Base-by-base conservation (phyloP, 1,284 basidiomycete species). In the Peniophora sp. region DNA sequence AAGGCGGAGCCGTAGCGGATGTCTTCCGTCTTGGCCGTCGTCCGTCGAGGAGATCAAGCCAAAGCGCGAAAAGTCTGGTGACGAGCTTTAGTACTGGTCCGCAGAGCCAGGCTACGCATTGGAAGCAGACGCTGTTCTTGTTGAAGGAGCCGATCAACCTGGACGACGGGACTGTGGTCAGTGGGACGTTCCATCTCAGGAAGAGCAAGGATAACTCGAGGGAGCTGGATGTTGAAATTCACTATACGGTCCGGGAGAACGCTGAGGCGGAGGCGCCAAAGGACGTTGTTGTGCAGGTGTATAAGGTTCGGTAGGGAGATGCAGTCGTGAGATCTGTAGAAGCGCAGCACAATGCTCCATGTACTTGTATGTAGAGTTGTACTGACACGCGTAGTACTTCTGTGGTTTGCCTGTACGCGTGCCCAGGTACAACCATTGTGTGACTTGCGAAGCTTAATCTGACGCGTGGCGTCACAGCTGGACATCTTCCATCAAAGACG, bases 61-160 rank as follows among this genome's bases (percentile, higher is more conserved):
- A 62, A 17, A 63, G 57, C 47, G 59, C 61, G 36, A 60, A 61
- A 52, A 78, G 78, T 44, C 71, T 72, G 15, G 70, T 83, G 27
- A 82, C 83, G 8, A 90, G 88, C 64, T 98, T 98, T 67, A 96
- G 92, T 55, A 99, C 96, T 0, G 92, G 93, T 0, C 93, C 96
- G 3, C 69, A 70, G 59, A 91, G 89, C 55, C 81, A 83, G 47
- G 83, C 89, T 20, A 99, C 96, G n/a, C 96, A 99, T 66, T 99
- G 96, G 96, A 96, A 96, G 66, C 96, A 99, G 64, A 95, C 95
- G 0, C 62, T 94, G 11, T 97, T 99, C 67, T 69, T 98, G 56
- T 73, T 99, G 55, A 78, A 81, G 51, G 81, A 93, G 48, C 88
- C 92, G 0, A 79, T 98, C 53, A 62, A 67, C 22, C 84, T 89